Evolutionary conservation across 345 rosid species (phyloP), one percentile per base, ranked within the genome.

Genomic region (Camelina laxa): DNA sequence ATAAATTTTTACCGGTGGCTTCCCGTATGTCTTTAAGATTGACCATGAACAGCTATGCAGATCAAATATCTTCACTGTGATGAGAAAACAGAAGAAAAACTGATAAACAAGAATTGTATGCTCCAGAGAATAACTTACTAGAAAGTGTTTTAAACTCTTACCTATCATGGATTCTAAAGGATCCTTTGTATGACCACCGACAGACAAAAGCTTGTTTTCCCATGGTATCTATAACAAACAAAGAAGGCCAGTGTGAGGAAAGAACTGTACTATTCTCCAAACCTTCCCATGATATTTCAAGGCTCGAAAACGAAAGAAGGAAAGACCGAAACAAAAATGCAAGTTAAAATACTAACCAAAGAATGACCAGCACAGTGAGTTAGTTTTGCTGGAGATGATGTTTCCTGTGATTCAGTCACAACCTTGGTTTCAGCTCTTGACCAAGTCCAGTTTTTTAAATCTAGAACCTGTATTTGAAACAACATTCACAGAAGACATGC

Each of bases 361-460:
- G 97, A 88, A 87, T 89, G 99, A 79, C 99, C 97, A 69, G 99
- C 93, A 82, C 97, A 94, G 64, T 88, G 83, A 69, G 85, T 79
- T 66, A 85, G 56, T 27, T 75, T 69, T 65, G 84, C 73, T 39
- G 82, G 83, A 72, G 96, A 60, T 17, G 82, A 75, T 3, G 83
- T 81, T 73, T 89, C 91, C 55, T 69, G 75, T 19, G 91, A 79
- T 69, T 85, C 91, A 70, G 82, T 69, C 50, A 51, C 87, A 75
- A 54, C 79, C 83, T 88, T 89, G 59, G 85, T 85, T 77, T 87
- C 90, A 74, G 89, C 76, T 87, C 82, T 94, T 69, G 97, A 85
- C 98, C 98, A 94, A 69, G 87, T 83, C 97, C 97, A 92, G 60
- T 80, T 87, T 85, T 91, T 90, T 74, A 94, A 80, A 87, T 94